These are phyloP conservation scores for Phytophthora fragariae DNA, from an alignment of 352 stramenopile genomes.

Conservation along the genomic window DNA sequence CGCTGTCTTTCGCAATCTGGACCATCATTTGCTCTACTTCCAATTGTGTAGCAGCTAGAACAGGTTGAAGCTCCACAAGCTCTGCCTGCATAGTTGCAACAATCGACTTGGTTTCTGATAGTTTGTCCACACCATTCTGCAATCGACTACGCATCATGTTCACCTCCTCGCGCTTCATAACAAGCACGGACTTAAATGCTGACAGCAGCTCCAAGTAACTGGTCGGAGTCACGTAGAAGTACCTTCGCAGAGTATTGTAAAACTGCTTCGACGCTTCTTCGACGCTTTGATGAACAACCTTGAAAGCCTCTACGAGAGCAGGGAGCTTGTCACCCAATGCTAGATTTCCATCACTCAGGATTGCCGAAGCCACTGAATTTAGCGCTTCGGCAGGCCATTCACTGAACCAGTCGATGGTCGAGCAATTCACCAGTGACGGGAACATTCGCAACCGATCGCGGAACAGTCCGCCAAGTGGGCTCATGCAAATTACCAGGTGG, in stretches of 20 bases:
- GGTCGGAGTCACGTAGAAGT: constrained; percentile 95
- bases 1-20: constrained; percentile 90
- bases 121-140: constrained; percentile 90
- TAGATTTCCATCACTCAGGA: constrained; percentile 82
- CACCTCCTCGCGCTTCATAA: constrained; percentile 91
- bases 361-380: constrained; percentile 86
- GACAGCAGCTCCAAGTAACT: constrained; percentile 93
- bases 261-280: constrained; percentile 88
- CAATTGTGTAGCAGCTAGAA: constrained; percentile 77
- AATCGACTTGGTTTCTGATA: constrained; percentile 82
- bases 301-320: constrained; percentile 76
- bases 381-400: constrained; percentile 88
- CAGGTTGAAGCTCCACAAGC: constrained; percentile 83
- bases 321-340: constrained; percentile 64
- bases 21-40: constrained; percentile 93
- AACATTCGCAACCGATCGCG: constrained; percentile 89
- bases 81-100: constrained; percentile 89
- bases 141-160: constrained; percentile 86
- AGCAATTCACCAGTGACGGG: constrained; percentile 89
- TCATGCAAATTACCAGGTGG: constrained; percentile 92
- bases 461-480: constrained; percentile 80
- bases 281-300: constrained; percentile 92
- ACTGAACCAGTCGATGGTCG: constrained; percentile 91
- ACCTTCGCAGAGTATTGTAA: constrained; percentile 82
- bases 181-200: constrained; percentile 91